Evolutionary conservation across 208 protist species (phyloP).

Genomic region (Balamuthia mandrillaris): DNA sequence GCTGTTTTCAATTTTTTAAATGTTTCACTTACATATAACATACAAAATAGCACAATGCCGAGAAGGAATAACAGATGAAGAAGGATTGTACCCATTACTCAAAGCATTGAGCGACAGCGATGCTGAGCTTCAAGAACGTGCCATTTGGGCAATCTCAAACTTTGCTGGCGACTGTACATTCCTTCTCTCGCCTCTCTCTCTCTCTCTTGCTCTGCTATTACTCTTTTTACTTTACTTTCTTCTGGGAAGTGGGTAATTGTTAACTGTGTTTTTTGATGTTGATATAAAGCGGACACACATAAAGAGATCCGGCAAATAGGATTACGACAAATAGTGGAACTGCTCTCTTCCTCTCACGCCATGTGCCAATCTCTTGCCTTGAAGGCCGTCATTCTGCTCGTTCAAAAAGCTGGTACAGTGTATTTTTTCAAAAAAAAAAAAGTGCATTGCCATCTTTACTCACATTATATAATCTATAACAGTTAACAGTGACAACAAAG

Average conservation of each 20-base stretch:
- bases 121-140: background rate
- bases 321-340: background rate
- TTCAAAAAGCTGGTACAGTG: background rate
- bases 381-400: background rate
- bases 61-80: background rate
- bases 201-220: background rate
- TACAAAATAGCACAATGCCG: background rate
- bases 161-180: background rate
- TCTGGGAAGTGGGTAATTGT: background rate
- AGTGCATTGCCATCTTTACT: background rate
- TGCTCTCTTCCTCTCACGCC: background rate
- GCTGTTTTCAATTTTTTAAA: background rate
- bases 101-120: background rate
- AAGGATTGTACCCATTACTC: background rate
- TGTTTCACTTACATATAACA: background rate
- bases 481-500: background rate
- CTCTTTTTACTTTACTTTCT: background rate
- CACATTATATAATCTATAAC: background rate
- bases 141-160: background rate
- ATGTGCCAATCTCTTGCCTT: background rate
- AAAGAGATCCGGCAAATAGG: background rate
- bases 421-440: background rate
- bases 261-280: background rate
- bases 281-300: background rate
- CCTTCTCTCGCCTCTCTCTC: background rate